A percentile compares a stretch with the other conserved stretches of the same genome.
Evolutionary conservation across 345 rosid genomes (phyloP).

Genomic region (Citrus medica): DNA sequence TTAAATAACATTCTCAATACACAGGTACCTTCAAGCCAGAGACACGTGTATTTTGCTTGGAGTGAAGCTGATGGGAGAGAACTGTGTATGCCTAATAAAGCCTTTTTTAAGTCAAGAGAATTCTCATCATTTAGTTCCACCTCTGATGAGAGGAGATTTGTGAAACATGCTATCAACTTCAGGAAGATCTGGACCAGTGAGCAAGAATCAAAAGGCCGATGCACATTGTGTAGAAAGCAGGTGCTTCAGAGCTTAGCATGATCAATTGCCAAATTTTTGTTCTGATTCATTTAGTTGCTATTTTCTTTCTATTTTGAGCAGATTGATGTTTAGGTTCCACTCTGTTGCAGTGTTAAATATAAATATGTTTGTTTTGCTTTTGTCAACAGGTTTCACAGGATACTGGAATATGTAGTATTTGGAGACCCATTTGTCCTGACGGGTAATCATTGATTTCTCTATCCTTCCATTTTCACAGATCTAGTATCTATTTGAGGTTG

Average conservation of each 20-base stretch:
- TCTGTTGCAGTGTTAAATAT: not conserved
- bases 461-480: not conserved
- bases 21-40: slow-evolving; percentile 96
- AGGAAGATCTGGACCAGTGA: slow-evolving; percentile 90
- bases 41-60: slow-evolving; percentile 73
- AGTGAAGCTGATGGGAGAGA: slow-evolving; percentile 55
- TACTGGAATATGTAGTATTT: slow-evolving; percentile 66
- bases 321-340: not conserved
- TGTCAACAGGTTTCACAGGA: slow-evolving; percentile 50
- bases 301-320: not conserved
- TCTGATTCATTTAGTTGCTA: not conserved
- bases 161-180: slow-evolving; percentile 74
- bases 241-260: slow-evolving; percentile 30
- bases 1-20: slow-evolving; percentile 12
- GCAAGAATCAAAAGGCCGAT: slow-evolving; percentile 62
- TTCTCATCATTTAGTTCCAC: slow-evolving; percentile 52
- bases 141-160: slow-evolving; percentile 55
- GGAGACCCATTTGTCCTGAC: slow-evolving; percentile 88
- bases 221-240: slow-evolving; percentile 77
- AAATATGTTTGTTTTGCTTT: slow-evolving; percentile 11
- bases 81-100: slow-evolving; percentile 32
- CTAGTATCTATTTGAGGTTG: not conserved
- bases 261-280: slow-evolving; percentile 4
- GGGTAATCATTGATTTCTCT: slow-evolving; percentile 48
- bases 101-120: slow-evolving; percentile 59